Evolutionary conservation across 2,329 filamentous ascomycete species (phyloP), one percentile per base, ranked within the genome.

Genomic region (Hypocrella siamensis): DNA sequence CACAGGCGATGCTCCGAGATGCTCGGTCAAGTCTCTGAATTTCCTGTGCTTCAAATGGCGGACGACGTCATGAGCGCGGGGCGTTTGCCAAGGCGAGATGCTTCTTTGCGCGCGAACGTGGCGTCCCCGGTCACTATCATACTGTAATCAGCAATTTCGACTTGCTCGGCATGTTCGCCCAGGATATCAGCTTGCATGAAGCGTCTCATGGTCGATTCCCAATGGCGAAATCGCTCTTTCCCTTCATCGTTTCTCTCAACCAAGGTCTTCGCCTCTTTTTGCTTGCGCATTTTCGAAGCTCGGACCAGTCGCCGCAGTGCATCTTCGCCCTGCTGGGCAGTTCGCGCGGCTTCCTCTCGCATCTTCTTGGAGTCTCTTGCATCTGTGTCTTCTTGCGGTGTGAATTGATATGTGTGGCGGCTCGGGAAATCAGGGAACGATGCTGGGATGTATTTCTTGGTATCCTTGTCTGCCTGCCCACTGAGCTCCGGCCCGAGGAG

Each of bases 331-430:
- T 74, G 70, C 41, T 71, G 66, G 7, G 71, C 69, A 28, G 70
- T 68, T 33, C 65, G 59, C 1, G 70, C 65, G 1, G 71, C 71
- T 26, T 73, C 67, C 32, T 71, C 65, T 17, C 71, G 61, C 28
- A 74, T 68, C 46, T 67, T 69, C 42, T 71, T 63, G 0, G 67
- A 61, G 35, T 75, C 66, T 6, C 58, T 55, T 12, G 51, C 48
- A 14, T 52, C 56, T 26, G 53, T 56, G 37, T 66, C 58, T 14
- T 66, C 58, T 21, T 63, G 60, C 2, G 66, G 65, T 0, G 72
- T 77, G 43, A 65, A 69, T 25, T 62, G 65, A 50, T 75, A 78
- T 4, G 72, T 77, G 42, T 77, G 71, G 28, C 67, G 68, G 46
- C 70, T 75, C 0, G 73, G 73, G 36, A 77, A 77, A 8, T 65